phyloP scores from a whole-genome alignment of 495 filamentous ascomycete species.

The Annulohypoxylon bovei region DNA sequence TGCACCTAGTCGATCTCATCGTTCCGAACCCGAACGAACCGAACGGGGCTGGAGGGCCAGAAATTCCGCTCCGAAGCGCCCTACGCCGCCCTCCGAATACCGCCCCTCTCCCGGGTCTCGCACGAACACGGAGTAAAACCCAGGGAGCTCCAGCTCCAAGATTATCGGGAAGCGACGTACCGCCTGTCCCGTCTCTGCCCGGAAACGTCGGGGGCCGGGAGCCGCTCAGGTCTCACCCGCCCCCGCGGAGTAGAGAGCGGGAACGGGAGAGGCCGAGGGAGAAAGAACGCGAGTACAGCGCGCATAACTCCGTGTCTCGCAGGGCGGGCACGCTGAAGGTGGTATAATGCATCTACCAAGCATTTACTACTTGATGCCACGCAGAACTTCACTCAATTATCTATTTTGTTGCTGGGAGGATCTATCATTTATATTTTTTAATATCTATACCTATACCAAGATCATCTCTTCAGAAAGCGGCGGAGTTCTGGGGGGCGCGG shows the following conservation, averaged over 20 bases:
- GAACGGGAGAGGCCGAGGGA: slow-evolving; percentile 32
- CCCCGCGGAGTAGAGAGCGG: slow-evolving; percentile 26
- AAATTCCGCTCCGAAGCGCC: slow-evolving; percentile 38
- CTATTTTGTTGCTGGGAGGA: slow-evolving; percentile 4
- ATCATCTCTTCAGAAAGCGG: slow-evolving; percentile 24
- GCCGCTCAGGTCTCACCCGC: slow-evolving; percentile 11
- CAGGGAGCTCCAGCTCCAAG: slow-evolving; percentile 33
- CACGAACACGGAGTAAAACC: slow-evolving; percentile 44
- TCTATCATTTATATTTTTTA: slow-evolving; percentile 8
- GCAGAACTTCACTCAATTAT: slow-evolving; percentile 10
- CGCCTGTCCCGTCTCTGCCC: slow-evolving; percentile 37
- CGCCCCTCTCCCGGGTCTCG: slow-evolving; percentile 27
- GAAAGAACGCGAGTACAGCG: slow-evolving; percentile 41
- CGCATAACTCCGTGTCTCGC: slow-evolving; percentile 46
- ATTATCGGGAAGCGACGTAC: slow-evolving; percentile 12
- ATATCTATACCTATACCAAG: slow-evolving; percentile 2
- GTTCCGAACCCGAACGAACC: slow-evolving; percentile 18
- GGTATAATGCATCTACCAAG: slow-evolving; percentile 29
- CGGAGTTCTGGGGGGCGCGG: slow-evolving; percentile 20
- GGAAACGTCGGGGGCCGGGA: slow-evolving; percentile 4
- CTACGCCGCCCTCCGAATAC: slow-evolving; percentile 34
- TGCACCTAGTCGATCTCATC: slow-evolving; percentile 67
- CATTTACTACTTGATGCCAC: slow-evolving; percentile 21
- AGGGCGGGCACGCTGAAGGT: slow-evolving; percentile 45
- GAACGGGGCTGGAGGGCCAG: neutral